Base-by-base conservation (phyloP, 257 asterid species). In the Knoxia roxburghii region DNA sequence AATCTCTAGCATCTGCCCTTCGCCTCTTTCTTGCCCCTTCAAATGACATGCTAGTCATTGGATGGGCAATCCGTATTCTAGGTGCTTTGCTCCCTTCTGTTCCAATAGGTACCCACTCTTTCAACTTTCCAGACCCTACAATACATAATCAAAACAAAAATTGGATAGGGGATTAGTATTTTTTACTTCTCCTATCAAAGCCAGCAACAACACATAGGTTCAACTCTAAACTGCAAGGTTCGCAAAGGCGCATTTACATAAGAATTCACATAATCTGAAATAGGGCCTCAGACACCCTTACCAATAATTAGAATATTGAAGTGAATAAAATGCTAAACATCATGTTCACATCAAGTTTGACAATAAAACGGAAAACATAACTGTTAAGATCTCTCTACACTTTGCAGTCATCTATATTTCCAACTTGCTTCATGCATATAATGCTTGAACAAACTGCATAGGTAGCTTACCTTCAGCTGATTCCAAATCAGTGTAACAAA, bases 21-120 rank as follows among this genome's bases (percentile, higher is more conserved):
- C 85, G 83, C 71, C 99, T 91, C 88, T 95, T 95, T 72, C 86
- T 83, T 56, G 89, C 82, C 50, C 94, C 91, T 57, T 86, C 96
- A 73, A 73, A 70, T 21, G 61, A 88, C 46, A 75, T 15, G 72
- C 71, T 67, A 63, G 90, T 77, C 80, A 78, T 71, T 24, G 91
- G 91, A 80, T 83, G 96, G 54, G 91, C 80, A 72, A 83, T 70
- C 13, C 99, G 90, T 72, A 87, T 54, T 53, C 69, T 73, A 1
- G 99, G 99, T 52, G 78, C 67, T 10, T 77, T 77, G n/a, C 68
- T 80, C 67, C 73, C 95, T 67, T 77, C 87, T 64, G 83, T 82
- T 68, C 80, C 89, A 70, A 91, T 32, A 48, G 96, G 79, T 62
- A 95, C 71, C 97, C 99, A 95, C 79, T 95, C 98, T 87, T 83